Evolutionary conservation across 345 rosid genomes (phyloP).

Genomic region (Citrus cavaleriei): DNA sequence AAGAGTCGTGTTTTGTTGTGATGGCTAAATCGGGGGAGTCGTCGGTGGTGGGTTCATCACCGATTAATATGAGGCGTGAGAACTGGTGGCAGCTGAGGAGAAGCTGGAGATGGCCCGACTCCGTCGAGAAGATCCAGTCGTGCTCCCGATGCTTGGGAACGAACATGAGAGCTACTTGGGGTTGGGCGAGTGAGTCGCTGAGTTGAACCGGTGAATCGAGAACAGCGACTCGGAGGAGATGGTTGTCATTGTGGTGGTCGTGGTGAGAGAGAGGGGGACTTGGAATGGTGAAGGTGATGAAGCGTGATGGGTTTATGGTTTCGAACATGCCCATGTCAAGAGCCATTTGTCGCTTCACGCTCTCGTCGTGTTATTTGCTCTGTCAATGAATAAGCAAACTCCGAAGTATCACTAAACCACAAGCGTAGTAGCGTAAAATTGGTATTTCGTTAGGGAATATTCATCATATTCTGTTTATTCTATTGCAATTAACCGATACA

Average conservation of each 20-base stretch:
- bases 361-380: too few species aligned
- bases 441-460: too few species aligned
- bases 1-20: conserved; percentile 4
- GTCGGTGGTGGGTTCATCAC: conserved; percentile 26
- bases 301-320: conserved; percentile 55
- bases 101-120: conserved; percentile 81
- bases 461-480: too few species aligned
- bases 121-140: conserved; percentile 90
- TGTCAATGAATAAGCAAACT: too few species aligned
- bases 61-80: conserved; percentile 64
- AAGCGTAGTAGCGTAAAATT: too few species aligned
- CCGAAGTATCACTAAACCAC: too few species aligned
- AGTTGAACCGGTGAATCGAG: conserved; percentile 64
- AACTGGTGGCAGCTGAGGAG: conserved; percentile 49
- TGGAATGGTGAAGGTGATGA: conserved; percentile 64
- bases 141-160: conserved; percentile 68
- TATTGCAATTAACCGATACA: too few species aligned
- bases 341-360: conserved; percentile 32
- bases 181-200: not conserved
- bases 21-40: conserved; percentile 14
- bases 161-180: conserved; percentile 59
- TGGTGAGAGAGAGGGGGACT: conserved; percentile 10
- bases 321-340: conserved; percentile 51
- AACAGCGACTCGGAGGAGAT: conserved; percentile 66
- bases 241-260: not conserved